These are phyloP conservation scores for Antitrichia curtipendula DNA, from an alignment of 225 moss, liverwort and hornwort genomes.

Conservation along the genomic window DNA sequence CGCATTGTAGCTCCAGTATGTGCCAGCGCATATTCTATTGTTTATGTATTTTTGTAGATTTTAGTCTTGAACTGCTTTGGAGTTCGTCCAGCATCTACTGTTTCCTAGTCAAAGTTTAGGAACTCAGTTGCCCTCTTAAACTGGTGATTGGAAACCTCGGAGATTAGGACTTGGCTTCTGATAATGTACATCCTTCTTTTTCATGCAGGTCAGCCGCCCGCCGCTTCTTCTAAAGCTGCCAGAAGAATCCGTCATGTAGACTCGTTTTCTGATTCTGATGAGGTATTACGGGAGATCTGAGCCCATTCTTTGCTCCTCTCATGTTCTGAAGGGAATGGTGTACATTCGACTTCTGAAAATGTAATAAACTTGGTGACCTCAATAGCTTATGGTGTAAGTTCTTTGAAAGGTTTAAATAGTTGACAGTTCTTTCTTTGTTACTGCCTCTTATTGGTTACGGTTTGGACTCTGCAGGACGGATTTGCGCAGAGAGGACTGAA, in stretches of 20 bases:
- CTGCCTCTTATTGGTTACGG: not conserved
- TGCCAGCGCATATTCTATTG: not conserved
- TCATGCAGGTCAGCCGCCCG: constrained; percentile 24
- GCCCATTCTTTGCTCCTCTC: not conserved
- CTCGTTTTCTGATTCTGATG: constrained; percentile 77
- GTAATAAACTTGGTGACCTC: not conserved
- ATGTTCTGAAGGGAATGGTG: not conserved
- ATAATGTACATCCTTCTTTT: not conserved
- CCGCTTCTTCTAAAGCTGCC: constrained; percentile 22
- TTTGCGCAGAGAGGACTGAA: not conserved
- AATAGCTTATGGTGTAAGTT: not conserved
- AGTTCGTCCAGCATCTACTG: not conserved
- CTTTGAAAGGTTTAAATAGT: not conserved
- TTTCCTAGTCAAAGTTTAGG: not conserved
- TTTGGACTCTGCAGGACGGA: constrained; percentile 16
- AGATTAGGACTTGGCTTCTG: not conserved
- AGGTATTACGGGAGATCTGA: constrained; percentile 30
- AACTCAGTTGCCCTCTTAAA: not conserved
- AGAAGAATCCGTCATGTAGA: constrained; percentile 63
- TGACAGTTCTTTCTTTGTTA: not conserved
- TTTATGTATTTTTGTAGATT: not conserved
- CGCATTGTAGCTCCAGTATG: not conserved
- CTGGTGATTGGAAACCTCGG: not conserved
- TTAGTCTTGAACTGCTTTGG: not conserved
- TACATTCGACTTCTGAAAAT: not conserved